These are phyloP conservation scores for Zymoseptoria ardabiliae DNA, from an alignment of 2,329 filamentous ascomycete species.

Conservation along the genomic window DNA sequence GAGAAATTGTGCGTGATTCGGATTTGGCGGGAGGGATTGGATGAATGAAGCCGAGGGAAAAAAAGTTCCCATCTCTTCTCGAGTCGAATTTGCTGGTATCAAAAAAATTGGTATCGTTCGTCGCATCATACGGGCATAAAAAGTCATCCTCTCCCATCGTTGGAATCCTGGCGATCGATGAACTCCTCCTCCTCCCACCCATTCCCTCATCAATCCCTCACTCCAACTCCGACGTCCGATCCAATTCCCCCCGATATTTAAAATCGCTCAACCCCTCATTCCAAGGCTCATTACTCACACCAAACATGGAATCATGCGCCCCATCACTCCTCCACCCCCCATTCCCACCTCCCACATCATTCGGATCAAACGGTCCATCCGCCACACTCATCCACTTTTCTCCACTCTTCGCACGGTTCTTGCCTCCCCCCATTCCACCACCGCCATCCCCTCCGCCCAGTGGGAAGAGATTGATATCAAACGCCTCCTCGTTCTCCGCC, in stretches of 20 bases:
- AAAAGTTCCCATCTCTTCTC: too few relatives aligned
- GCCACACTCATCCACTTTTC: background rate
- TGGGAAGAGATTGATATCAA: slow-evolving; percentile 43
- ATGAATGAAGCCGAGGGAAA: too few relatives aligned
- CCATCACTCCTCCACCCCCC: slow-evolving; percentile 15
- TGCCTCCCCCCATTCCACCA: background rate
- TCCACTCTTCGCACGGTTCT: background rate
- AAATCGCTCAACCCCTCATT: slow-evolving; percentile 28
- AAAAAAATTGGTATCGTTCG: too few relatives aligned
- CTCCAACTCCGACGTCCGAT: slow-evolving; percentile 19
- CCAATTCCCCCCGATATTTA: slow-evolving; percentile 23
- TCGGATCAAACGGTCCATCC: slow-evolving; percentile 4
- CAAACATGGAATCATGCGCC: slow-evolving; percentile 21
- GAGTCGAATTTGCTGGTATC: too few relatives aligned
- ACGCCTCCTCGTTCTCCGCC: slow-evolving; percentile 36
- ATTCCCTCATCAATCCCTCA: background rate
- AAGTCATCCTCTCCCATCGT: background rate
- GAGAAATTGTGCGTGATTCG: slow-evolving; percentile 86
- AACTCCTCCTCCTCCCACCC: too few relatives aligned
- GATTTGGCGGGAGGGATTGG: slow-evolving; percentile 65
- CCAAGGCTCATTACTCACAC: slow-evolving; percentile 26
- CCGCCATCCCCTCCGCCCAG: slow-evolving; percentile 4
- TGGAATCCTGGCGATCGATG: too few relatives aligned
- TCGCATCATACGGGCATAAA: background rate
- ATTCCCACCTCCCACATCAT: slow-evolving; percentile 5